A percentile compares a stretch with the other conserved stretches of the same genome.
Conservation (phyloP, 192 early-diverging fungal genomes). For the Coemansia sp. region DNA sequence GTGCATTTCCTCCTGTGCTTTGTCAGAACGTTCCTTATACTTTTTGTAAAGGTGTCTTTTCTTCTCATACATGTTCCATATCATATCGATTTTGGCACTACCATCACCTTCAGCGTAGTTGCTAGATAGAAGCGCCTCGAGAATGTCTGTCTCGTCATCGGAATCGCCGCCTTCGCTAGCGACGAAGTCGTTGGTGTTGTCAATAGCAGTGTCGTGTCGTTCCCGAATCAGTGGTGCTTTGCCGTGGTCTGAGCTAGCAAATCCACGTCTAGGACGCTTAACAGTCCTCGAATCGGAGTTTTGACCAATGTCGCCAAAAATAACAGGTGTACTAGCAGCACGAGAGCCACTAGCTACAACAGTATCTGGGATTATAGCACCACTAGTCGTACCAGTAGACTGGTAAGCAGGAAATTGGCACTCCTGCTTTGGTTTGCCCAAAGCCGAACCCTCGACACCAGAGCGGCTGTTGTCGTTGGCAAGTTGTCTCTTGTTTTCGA, state of each 20-base stretch:
- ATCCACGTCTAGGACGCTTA: not conserved
- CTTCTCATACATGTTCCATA: conserved; percentile 16
- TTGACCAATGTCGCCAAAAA: not conserved
- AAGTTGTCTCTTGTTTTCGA: conserved; percentile 2
- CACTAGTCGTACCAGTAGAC: not conserved
- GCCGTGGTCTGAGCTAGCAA: not conserved
- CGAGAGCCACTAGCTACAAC: not conserved
- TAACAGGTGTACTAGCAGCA: not conserved
- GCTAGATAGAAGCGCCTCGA: not conserved
- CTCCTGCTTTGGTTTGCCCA: not conserved
- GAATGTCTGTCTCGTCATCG: not conserved
- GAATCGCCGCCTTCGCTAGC: not conserved
- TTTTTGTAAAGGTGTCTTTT: conserved; percentile 24
- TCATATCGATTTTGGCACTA: conserved; percentile 1
- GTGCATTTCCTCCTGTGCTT: conserved; percentile 38
- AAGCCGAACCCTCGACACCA: not conserved
- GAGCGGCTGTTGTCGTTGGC: not conserved
- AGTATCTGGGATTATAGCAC: not conserved
- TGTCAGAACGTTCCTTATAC: conserved; percentile 19
- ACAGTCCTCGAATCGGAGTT: not conserved
- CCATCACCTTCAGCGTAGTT: not conserved
- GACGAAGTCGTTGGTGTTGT: not conserved
- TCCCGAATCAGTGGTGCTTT: not conserved
- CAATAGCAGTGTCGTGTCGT: not conserved
- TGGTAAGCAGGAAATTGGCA: not conserved